Evolutionary conservation across 2,329 filamentous ascomycete species (phyloP), one percentile per base, ranked within the genome.

Genomic region (Calonectria hawksworthii): DNA sequence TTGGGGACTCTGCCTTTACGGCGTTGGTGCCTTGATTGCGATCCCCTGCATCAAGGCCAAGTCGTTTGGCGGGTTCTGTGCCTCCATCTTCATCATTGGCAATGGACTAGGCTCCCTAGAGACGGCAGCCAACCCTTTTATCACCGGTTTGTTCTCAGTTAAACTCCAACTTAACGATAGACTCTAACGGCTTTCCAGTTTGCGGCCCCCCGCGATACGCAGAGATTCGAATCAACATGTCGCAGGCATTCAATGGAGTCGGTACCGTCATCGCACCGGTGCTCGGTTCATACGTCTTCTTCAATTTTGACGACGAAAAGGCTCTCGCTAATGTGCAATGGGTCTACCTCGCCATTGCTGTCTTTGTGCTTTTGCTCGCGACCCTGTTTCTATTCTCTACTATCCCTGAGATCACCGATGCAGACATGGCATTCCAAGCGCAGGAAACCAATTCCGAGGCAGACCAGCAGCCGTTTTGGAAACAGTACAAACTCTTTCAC

Each of bases 201-300:
- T 89, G 88, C 77, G 87, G 88, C 63, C 94, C 94, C 4, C 93
- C 94, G 10, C 89, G 90, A 76, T 95, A 93, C 83, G 92, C 93
- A 8, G 94, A 95, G 80, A 85, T 95, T 75, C 92, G 94, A 77
- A 92, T 96, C 86, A 94, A 96, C 84, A 86, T 95, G 68, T 93
- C 94, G 1, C 94, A 96, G 83, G 93, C 93, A 69, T 93, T 96
- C 85, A 94, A 96, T 81, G 94, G 93, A 69, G 91, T 95, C 63
- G 94, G 94, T 44, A 93, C 93, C 11, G 92, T 95, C 63, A 80
- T 95, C 50, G 93, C 93, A 0, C 94, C 94, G 2, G 90, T 95
- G 0, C 87, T 96, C 11, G 94, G 93, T 54, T 93, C 92, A 2
- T 93, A 93, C 74, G 93, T 94, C 72, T 94, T 96, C 85, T 96